Base-by-base conservation (phyloP, 1,284 basidiomycete species). In the Malassezia furfur region DNA sequence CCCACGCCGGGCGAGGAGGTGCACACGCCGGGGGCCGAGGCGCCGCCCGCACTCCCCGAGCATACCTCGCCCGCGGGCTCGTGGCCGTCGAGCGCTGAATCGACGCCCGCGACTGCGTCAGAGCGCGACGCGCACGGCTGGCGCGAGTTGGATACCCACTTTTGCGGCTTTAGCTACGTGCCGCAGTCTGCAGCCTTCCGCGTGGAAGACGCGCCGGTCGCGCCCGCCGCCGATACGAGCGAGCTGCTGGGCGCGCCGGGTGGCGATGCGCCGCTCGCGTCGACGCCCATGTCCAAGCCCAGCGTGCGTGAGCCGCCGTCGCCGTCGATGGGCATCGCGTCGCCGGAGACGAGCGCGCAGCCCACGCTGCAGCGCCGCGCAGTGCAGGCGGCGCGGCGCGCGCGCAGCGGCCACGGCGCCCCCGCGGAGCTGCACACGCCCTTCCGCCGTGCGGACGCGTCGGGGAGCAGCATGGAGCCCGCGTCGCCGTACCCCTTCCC, bases 401-500 rank as follows among this genome's bases (percentile, higher is more conserved):
- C 17, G 38, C 49, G 38, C 41, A 44, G 19, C 30, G 50, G 32
- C 21, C 17, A 32, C 17, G 14, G 30, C 9, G 22, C 17, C 10
- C 40, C 40, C 10, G 12, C 8, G 5, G 37, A 49, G 17, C 14
- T 38, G 30, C 35, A 30, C 30, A 49, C 48, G 3, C 48, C 48
- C 14, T 48, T 38, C 48, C 48, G 48, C n/a, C 32, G 14, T 3
- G 14, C 19, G 12, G 36, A n/a, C 10, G 34, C 47, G 25, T 19
- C 39, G 12, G 43, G 15, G 10, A 10, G 21, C 14, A 14, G 28
- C 11, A 36, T 14, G 15, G 34, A 19, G 48, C n/a, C 47, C 30
- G 53, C 61, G 3, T 73, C 70, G 10, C 70, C 70, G 1, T 72
- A 73, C 35, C 68, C 70, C 6, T 70, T 73, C 65, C 66, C 70